Evolutionary conservation across 2,329 filamentous ascomycete species (phyloP), one percentile per base, ranked within the genome.

Genomic region (Cryoendolithus antarcticus): DNA sequence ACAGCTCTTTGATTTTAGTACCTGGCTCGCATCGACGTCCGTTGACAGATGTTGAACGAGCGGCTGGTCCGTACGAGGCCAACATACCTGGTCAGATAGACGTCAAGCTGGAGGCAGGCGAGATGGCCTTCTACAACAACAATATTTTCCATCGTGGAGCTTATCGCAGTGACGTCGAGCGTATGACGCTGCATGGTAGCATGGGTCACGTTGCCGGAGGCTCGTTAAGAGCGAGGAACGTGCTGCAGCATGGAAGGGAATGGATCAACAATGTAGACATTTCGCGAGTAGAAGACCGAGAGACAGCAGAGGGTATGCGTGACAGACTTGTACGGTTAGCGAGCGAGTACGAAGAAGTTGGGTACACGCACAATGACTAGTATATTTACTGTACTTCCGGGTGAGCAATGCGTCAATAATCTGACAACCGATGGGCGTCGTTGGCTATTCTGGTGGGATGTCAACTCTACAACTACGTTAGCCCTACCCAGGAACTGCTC

Each of bases 51-150:
- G 56, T 51, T 1, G 86, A 93, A 69, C 69, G 84, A 9, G 59
- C 53, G 5, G 84, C 83, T 1, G 75, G 68, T 12, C 78, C 80
- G 0, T 82, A 75, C 51, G 80, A 79, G 49, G 54, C 63, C 2
- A 19, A 19, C 15, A 50, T 91, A 48, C 75, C 78, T 0, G 74
- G 65, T 0, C 78, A 86, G 64, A 54, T 79, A 10, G 62, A 73
- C 3, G 84, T 93, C 10, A 55, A 66, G 54, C 65, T 93, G 45
- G 64, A 72, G 46, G 71, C 84, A 0, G 86, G 86, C 0, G 86
- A 93, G 60, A 75, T 82, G 10, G 82, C 82, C 32, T 93, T 93
- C 53, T 93, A 93, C 57, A 78, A 93, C 59, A 93, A 88, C 55
- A 93, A 93, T 58, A 93, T 93, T 47, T 58, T 93, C 46, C 82